Evolutionary conservation across 306 rosid species (phyloP).

Genomic region (Quercus bicolor): DNA sequence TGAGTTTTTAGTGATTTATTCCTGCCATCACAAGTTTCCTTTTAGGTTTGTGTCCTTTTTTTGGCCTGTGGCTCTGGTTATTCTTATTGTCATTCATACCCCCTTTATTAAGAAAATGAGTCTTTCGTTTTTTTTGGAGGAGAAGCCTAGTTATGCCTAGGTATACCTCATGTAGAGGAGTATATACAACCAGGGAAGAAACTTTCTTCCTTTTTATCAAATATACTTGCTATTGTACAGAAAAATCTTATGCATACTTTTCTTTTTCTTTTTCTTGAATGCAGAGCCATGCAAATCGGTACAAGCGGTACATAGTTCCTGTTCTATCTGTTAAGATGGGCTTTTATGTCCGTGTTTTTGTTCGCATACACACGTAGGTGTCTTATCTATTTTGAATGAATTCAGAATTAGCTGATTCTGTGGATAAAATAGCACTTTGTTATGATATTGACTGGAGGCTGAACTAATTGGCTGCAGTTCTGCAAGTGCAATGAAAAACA

Average conservation of each 20-base stretch:
- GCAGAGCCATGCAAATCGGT: slow-evolving; percentile 99
- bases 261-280: slow-evolving; percentile 27
- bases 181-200: background rate
- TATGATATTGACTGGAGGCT: slow-evolving; percentile 21
- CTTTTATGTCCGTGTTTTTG: slow-evolving; percentile 90
- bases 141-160: background rate
- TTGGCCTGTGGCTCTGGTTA: background rate
- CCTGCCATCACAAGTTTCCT: background rate
- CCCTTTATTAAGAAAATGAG: too few species aligned
- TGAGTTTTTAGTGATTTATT: background rate
- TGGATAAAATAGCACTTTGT: slow-evolving; percentile 3
- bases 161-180: background rate
- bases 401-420: slow-evolving; percentile 11
- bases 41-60: background rate
- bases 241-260: background rate
- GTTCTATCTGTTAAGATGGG: slow-evolving; percentile 92
- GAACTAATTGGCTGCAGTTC: slow-evolving; percentile 66
- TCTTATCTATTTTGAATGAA: slow-evolving; percentile 2
- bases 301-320: slow-evolving; percentile 94
- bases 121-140: background rate
- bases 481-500: slow-evolving; percentile 90
- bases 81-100: too few species aligned
- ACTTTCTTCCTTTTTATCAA: background rate
- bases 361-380: slow-evolving; percentile 80
- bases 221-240: background rate